Base-by-base conservation (phyloP, 164 flowering plant genomes). In the Nelumbo lutea region DNA sequence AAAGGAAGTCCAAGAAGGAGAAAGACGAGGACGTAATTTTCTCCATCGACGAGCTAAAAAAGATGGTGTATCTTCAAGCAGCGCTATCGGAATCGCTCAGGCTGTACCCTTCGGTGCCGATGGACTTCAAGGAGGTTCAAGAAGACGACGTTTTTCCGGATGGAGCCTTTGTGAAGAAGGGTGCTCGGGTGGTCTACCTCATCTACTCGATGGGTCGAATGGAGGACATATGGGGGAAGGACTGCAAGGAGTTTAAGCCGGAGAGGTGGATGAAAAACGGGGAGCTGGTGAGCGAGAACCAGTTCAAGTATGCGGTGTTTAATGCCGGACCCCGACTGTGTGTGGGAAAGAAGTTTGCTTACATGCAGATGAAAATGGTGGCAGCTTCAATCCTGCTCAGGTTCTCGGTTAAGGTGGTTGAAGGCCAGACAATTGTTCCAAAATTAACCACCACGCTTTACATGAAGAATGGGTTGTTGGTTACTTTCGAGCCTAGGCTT, bases 291-390 rank as follows among this genome's bases (percentile, higher is more conserved):
- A 88, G 86, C 73, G 90, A 88, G 64, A 78, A 85, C 43, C 93
- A 87, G 0, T 90, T 83, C 75, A 88, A 82, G 77, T 91, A 88
- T 55, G 86, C 88, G 63, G 86, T 95, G 3, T 91, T 91, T 53
- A 91, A 89, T 61, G 98, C 82, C 0, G 98, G 98, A 6, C 94
- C 98, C 46, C 85, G 98, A 70, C 90, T 85, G 46, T 90, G 96
- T 66, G 71, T 92, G 27, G 98, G 98, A 56, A 92, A 92, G 77
- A 94, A 90, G 61, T 73, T 90, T 81, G 96, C 98, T 61, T 92
- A 92, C 79, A 70, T 92, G 75, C 98, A 92, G 62, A 92, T 92
- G 98, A 92, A 90, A 73, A 86, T 96, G 0, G 87, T 90, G 58
- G 96, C 88, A 0, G 72, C 96, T 7, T 94, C 98, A 0, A 83